Evolutionary conservation across 129 eudicot genomes (phyloP).

Genomic region (Flaveria brownii): DNA sequence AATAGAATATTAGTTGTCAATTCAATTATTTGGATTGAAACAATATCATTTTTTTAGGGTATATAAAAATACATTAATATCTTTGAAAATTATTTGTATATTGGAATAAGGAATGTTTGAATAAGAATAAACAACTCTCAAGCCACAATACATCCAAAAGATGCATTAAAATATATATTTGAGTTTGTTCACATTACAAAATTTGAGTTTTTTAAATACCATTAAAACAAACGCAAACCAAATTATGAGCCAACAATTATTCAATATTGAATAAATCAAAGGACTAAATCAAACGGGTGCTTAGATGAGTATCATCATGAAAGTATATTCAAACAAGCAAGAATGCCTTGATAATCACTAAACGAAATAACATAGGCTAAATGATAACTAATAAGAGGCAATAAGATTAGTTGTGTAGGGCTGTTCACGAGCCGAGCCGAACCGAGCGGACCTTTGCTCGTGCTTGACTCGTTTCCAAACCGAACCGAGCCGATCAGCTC

Average conservation of each 20-base stretch:
- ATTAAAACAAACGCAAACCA: neutral
- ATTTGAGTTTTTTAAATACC: neutral
- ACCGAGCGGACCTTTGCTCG: no score
- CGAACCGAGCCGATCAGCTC: no score
- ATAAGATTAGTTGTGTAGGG: neutral
- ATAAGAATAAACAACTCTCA: neutral
- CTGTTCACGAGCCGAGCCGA: no score
- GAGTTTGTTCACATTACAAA: neutral
- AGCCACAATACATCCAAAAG: neutral
- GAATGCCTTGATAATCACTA: no score
- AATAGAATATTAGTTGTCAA: neutral
- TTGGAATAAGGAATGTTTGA: neutral
- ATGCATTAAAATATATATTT: neutral
- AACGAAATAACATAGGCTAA: neutral
- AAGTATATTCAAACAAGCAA: neutral
- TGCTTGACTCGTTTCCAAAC: no score
- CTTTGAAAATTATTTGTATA: neutral
- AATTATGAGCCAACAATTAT: neutral
- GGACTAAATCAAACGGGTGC: neutral
- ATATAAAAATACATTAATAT: neutral
- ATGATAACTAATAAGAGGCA: neutral
- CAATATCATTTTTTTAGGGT: neutral
- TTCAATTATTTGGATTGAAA: neutral
- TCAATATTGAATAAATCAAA: neutral
- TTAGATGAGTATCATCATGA: neutral